These are phyloP conservation scores for Euphorbia pulcherrima DNA, from an alignment of 345 rosid species.

Conservation along the genomic window DNA sequence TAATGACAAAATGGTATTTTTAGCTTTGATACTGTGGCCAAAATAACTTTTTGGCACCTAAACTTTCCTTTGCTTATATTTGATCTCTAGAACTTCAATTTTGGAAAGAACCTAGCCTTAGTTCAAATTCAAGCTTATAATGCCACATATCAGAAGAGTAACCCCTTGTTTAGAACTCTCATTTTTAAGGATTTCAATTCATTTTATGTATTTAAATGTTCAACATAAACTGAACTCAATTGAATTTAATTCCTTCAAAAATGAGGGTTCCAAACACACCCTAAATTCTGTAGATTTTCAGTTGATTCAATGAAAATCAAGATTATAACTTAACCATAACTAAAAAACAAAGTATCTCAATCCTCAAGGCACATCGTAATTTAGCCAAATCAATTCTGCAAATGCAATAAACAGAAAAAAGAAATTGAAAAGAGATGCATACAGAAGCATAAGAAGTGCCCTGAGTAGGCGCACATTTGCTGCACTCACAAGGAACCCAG, in stretches of 20 bases:
- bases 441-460: conserved; percentile 60
- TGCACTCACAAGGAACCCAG: conserved; percentile 91
- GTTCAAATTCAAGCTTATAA: not conserved
- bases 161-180: no score
- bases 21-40: not conserved
- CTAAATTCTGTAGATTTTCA: no score
- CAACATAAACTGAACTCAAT: no score
- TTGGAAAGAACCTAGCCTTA: not conserved
- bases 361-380: not conserved
- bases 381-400: conserved; percentile 4
- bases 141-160: no score
- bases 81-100: not conserved
- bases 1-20: not conserved
- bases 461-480: conserved; percentile 61
- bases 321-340: not conserved
- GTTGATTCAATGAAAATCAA: not conserved
- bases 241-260: no score
- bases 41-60: not conserved
- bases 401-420: not conserved
- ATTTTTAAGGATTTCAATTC: no score
- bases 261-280: no score
- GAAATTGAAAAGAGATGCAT: conserved; percentile 24
- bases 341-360: not conserved
- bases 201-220: no score
- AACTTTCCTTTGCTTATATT: no score